phyloP scores from a whole-genome alignment of 1,284 basidiomycete species.

The Volvariella surrecta region DNA sequence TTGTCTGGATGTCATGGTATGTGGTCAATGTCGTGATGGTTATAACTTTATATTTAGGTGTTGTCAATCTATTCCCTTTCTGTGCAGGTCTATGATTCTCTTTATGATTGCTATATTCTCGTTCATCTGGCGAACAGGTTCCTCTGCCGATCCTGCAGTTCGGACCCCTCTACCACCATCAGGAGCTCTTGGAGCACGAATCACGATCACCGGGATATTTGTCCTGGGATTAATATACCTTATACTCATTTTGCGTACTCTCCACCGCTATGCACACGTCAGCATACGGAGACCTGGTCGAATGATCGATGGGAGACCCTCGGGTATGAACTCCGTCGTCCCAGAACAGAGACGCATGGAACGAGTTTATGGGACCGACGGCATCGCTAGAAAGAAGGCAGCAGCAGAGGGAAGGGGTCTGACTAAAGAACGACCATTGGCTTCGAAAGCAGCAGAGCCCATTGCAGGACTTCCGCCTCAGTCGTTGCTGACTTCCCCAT shows the following conservation, averaged over 20 bases:
- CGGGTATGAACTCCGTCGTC: too few relatives aligned
- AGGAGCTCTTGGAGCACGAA: constrained; percentile 41
- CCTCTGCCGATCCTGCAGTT: constrained; percentile 32
- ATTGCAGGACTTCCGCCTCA: too few relatives aligned
- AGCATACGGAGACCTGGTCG: not conserved
- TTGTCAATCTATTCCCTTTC: not conserved
- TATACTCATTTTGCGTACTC: constrained; percentile 49
- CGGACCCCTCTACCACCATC: constrained; percentile 20
- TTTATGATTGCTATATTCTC: constrained; percentile 62
- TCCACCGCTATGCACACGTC: constrained; percentile 44
- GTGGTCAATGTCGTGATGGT: constrained; percentile 2
- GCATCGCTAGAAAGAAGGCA: too few relatives aligned
- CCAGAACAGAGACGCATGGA: too few relatives aligned
- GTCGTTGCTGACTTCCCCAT: too few relatives aligned
- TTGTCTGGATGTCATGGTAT: constrained; percentile 67
- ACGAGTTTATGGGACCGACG: too few relatives aligned
- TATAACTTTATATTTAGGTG: too few relatives aligned
- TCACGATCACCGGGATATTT: constrained; percentile 48
- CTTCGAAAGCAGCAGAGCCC: not conserved
- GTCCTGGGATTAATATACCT: constrained; percentile 57
- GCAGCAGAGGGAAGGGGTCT: too few relatives aligned
- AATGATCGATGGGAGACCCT: too few relatives aligned
- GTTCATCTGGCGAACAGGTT: constrained; percentile 66
- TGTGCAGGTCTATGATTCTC: constrained; percentile 55
- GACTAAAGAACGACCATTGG: not conserved